Evolutionary conservation across 106 monocot genomes (phyloP), one percentile per base, ranked within the genome.

Genomic region (Dendrobium catenatum): DNA sequence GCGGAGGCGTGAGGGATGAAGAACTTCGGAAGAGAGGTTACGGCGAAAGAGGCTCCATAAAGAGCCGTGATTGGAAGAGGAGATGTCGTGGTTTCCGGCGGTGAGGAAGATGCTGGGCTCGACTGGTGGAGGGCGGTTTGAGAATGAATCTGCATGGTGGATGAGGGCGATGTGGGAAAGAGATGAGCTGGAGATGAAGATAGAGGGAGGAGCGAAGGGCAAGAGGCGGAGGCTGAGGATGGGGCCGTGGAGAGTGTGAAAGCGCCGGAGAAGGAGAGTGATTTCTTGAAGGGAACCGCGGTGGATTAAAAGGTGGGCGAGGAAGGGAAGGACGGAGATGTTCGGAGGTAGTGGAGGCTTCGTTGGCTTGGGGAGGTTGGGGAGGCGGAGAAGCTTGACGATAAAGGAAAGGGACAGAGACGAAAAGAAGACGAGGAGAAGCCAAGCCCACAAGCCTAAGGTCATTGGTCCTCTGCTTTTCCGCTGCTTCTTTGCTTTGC

Each of bases 11-110:
- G 81, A 74, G 3, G 55, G 78, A 56, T 82, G 79, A 70, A 84
- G 79, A 5, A 81, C 54, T 64, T 78, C 56, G 17, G 82, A 22
- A 46, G 44, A n/a, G 66, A 87, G 72, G 73, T 84, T 84, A 24
- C 78, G 84, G 42, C 87, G 84, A 17, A 81, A 67, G 46, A 26
- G 26, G 78, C 81, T 84, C 83, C 83, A 84, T 20, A 87, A 4
- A 22, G 77, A 26, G 67, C 84, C 87, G 37, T 87, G 76, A 16
- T 81, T 9, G 20, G 78, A 72, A 43, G 55, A 59, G 84, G 6
- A 68, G 79, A 84, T 81, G 81, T 55, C 73, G 24, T 42, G 42
- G 9, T 10, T 11, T 42, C 77, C 68, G 54, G 51, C 76, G 18
- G 22, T 42, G 49, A 84, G 59, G 80, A 31, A 75, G 18, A 18